phyloP scores from a whole-genome alignment of 306 rosid species.

The Dryas drummondii region DNA sequence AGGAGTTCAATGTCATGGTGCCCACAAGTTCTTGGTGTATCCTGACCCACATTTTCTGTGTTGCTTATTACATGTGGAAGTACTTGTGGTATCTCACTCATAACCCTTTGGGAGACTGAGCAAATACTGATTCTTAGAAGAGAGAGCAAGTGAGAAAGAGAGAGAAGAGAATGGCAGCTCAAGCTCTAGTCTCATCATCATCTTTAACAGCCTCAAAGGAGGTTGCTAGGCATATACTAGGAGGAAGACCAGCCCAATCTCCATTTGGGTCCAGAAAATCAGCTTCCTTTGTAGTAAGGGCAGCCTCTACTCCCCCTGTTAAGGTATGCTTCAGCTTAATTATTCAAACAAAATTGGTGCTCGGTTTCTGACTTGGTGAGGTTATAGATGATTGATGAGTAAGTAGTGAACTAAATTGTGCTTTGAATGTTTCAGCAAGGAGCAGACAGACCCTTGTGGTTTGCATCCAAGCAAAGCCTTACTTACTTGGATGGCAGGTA shows the following conservation, averaged over 20 bases:
- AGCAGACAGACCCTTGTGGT: constrained; percentile 81
- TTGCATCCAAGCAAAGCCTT: constrained; percentile 97
- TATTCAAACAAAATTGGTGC: too few relatives aligned
- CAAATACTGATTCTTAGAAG: not conserved
- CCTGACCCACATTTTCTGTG: constrained; percentile 29
- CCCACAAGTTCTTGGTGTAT: constrained; percentile 37
- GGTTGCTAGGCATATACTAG: constrained; percentile 55
- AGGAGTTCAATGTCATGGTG: constrained; percentile 29
- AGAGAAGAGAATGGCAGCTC: constrained; percentile 60
- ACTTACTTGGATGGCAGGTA: constrained; percentile 99
- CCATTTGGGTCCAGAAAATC: constrained; percentile 46
- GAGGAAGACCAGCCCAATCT: constrained; percentile 50
- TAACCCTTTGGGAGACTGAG: not conserved
- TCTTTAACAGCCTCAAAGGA: constrained; percentile 73
- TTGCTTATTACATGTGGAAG: constrained; percentile 21
- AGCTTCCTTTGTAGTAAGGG: constrained; percentile 72
- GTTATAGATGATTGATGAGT: too few relatives aligned
- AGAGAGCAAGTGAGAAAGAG: not conserved
- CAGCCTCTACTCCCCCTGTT: constrained; percentile 75
- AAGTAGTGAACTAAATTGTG: too few relatives aligned
- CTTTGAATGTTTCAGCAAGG: constrained; percentile 62
- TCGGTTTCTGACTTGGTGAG: too few relatives aligned
- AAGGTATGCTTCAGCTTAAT: constrained; percentile 48
- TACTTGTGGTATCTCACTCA: not conserved
- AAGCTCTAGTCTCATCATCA: constrained; percentile 77